phyloP scores from a whole-genome alignment of 352 stramenopile genomes.

The Phytopythium cucurbitacearum region DNA sequence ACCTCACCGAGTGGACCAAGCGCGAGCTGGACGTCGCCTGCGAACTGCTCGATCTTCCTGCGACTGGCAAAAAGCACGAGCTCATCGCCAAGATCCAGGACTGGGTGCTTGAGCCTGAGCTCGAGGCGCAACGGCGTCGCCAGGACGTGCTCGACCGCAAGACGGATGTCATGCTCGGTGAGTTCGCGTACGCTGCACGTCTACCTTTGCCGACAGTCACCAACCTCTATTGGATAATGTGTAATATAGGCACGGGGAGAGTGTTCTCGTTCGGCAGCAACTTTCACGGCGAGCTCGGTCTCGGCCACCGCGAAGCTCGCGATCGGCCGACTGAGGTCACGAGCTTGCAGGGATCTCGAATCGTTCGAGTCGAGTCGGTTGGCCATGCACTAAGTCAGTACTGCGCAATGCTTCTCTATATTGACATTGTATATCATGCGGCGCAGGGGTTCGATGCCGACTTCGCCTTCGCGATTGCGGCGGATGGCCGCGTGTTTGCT shows the following conservation, averaged over 20 bases:
- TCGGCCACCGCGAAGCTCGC: constrained; percentile 44
- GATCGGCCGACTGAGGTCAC: constrained; percentile 46
- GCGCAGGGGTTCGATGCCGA: constrained; percentile 59
- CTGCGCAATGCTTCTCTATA: not conserved
- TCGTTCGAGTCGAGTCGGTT: constrained; percentile 52
- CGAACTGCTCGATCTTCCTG: constrained; percentile 47
- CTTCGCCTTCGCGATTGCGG: constrained; percentile 76
- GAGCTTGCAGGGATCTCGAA: constrained; percentile 32
- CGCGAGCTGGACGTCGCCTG: constrained; percentile 51
- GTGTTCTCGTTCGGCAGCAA: constrained; percentile 74
- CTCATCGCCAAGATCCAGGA: constrained; percentile 64
- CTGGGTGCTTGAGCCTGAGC: constrained; percentile 61
- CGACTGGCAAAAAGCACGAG: constrained; percentile 50
- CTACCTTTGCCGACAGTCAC: not conserved
- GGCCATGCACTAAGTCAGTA: not conserved
- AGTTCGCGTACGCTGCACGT: not conserved
- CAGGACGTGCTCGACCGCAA: constrained; percentile 30
- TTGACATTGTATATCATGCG: not conserved
- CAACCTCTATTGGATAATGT: too few species aligned
- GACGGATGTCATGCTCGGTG: constrained; percentile 41
- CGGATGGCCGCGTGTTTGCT: constrained; percentile 77
- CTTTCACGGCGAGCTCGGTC: constrained; percentile 53
- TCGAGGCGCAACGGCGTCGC: constrained; percentile 26
- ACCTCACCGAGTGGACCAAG: constrained; percentile 50
- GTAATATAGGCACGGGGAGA: constrained; percentile 30